phyloP scores from a whole-genome alignment of 73 alveolate genomes.

The Halteria grandinella region DNA sequence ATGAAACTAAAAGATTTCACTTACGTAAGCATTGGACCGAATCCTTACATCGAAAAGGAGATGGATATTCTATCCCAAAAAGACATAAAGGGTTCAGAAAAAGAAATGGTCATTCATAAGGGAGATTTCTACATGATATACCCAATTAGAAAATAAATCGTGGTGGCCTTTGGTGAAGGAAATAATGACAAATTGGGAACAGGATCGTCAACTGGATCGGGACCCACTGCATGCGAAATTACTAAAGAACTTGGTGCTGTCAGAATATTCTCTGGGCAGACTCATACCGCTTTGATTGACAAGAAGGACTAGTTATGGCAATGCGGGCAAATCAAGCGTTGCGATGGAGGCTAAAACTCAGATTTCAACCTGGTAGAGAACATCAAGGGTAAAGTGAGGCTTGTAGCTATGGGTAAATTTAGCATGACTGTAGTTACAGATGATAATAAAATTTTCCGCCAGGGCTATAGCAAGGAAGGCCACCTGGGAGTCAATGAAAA shows the following conservation, averaged over 20 bases:
- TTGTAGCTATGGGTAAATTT: slow-evolving; percentile 25
- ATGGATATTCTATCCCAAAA: not conserved
- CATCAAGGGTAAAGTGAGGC: slow-evolving; percentile 18
- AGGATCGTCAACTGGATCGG: not conserved
- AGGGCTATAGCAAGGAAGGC: slow-evolving; percentile 45
- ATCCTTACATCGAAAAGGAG: not conserved
- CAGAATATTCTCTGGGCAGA: slow-evolving; percentile 10
- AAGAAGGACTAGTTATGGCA: not conserved
- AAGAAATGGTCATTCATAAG: slow-evolving; percentile 2
- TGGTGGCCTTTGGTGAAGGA: slow-evolving; percentile 59
- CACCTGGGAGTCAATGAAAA: slow-evolving; percentile 33
- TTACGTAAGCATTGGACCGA: not conserved
- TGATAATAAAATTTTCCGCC: slow-evolving; percentile 31
- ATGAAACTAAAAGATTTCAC: slow-evolving; percentile 25
- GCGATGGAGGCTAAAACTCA: not conserved
- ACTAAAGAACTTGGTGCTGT: slow-evolving; percentile 7
- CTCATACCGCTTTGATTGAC: not conserved
- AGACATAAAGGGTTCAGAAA: not conserved
- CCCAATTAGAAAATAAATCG: slow-evolving; percentile 27
- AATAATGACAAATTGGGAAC: slow-evolving; percentile 30
- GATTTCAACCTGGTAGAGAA: slow-evolving; percentile 9
- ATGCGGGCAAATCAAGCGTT: not conserved
- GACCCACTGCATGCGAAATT: not conserved
- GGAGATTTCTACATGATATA: slow-evolving; percentile 40
- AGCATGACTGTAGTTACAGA: slow-evolving; percentile 34